Conservation (phyloP, 768 basidiomycete genomes). For the Calocybe gangraenosa region DNA sequence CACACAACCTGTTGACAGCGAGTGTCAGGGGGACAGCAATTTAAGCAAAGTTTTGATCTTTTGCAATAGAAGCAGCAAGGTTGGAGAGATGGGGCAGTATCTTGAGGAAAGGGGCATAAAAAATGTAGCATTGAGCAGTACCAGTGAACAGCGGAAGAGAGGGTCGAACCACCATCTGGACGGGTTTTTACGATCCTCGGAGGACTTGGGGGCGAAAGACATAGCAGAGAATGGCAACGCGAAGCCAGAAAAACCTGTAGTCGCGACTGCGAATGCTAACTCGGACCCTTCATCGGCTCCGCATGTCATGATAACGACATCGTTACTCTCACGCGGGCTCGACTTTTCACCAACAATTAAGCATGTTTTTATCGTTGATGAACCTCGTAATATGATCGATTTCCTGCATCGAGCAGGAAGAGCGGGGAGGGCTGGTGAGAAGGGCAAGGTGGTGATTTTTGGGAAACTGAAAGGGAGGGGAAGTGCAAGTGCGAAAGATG, state of each 20-base stretch:
- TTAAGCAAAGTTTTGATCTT: constrained; percentile 78
- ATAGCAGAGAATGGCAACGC: neutral
- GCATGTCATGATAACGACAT: constrained; percentile 83
- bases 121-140: constrained; percentile 63
- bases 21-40: constrained; percentile 18
- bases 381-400: constrained; percentile 87
- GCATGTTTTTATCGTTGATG: constrained; percentile 85
- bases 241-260: constrained; percentile 4
- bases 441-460: constrained; percentile 73
- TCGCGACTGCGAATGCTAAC: constrained; percentile 2
- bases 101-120: constrained; percentile 58
- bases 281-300: constrained; percentile 36
- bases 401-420: constrained; percentile 91
- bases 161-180: constrained; percentile 77
- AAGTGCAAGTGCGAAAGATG: constrained; percentile 44
- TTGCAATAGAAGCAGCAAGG: constrained; percentile 72
- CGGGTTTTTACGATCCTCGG: constrained; percentile 58
- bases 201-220: constrained; percentile 8
- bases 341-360: constrained; percentile 78
- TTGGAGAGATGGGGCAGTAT: constrained; percentile 54
- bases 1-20: too few relatives aligned
- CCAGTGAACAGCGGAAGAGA: constrained; percentile 49
- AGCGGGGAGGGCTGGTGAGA: constrained; percentile 67
- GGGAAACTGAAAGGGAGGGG: constrained; percentile 68
- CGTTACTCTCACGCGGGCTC: constrained; percentile 83